phyloP scores from a whole-genome alignment of 208 protist genomes.

The Leishmania turanica region DNA sequence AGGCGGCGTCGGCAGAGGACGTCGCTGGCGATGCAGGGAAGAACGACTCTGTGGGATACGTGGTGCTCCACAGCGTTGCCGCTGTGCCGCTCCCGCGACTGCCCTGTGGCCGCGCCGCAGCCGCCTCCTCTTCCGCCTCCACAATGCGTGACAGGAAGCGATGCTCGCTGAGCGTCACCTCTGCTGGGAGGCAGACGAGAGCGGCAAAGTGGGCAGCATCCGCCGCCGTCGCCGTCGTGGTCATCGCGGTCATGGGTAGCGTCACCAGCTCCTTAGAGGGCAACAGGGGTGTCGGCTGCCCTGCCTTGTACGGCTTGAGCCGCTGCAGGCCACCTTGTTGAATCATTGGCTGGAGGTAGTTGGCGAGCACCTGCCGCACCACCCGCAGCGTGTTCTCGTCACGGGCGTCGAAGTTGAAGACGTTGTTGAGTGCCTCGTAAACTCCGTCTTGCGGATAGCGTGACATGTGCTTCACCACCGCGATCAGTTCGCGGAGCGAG shows the following conservation, averaged over 20 bases:
- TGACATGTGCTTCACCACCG: conserved; percentile 93
- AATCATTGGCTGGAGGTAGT: conserved; percentile 48
- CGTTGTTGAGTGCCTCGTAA: conserved; percentile 78
- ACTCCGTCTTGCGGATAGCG: conserved; percentile 88
- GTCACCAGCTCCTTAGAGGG: conserved; percentile 33
- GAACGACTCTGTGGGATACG: conserved; percentile 27
- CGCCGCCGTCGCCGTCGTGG: background rate
- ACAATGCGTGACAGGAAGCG: conserved; percentile 11
- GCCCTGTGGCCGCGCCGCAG: background rate
- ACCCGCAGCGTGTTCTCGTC: conserved; percentile 77
- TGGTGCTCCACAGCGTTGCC: conserved; percentile 29
- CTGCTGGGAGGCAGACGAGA: conserved; percentile 9
- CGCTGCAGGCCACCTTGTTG: conserved; percentile 44
- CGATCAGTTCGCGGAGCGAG: conserved; percentile 94
- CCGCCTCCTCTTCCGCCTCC: background rate
- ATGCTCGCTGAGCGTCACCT: background rate
- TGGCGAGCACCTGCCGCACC: conserved; percentile 65
- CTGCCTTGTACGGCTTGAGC: conserved; percentile 48
- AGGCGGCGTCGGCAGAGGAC: background rate
- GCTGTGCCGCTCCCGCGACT: background rate
- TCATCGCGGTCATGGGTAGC: conserved; percentile 12
- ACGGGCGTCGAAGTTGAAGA: conserved; percentile 86
- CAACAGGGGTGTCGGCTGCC: conserved; percentile 34
- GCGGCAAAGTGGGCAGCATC: background rate
- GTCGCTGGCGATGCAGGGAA: conserved; percentile 5